Base-by-base conservation (phyloP, 2,329 filamentous ascomycete species). In the Lachnellula hyalina region DNA sequence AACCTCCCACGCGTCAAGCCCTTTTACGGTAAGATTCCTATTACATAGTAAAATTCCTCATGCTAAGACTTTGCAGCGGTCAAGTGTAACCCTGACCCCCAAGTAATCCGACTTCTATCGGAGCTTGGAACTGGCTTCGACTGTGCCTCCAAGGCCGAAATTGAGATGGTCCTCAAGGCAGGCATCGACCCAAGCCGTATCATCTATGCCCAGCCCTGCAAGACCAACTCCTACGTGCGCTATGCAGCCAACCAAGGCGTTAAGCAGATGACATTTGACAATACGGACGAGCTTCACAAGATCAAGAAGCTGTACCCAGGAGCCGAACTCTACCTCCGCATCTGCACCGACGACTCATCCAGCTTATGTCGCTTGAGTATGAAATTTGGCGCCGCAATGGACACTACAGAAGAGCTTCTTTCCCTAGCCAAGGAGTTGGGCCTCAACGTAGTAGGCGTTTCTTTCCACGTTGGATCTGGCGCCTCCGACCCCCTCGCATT, bases 211-310 rank as follows among this genome's bases (percentile, higher is more conserved):
- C 94, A 99, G 77, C 94, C 94, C 53, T 97, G 94, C 88, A 99
- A 99, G 85, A 99, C 94, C 68, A 96, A 94, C 77, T 96, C 93
- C 47, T 97, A 96, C 73, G 81, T 99, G 60, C 90, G 92, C 69
- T 96, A 92, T 69, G 94, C 95, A 61, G 85, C 88, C 68, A 82
- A 84, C 70, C 79, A 86, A 63, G 88, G 87, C 64, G 94, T 99
- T 71, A 93, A 89, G 77, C 90, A 96, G 79, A 97, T 99, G 93
- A 99, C 94, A 2, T 97, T 99, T 70, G 94, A 99, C 81, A 99
- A 99, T 67, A 84, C 88, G 71, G 94, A 99, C 72, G 94, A 99
- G 80, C 83, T 99, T 51, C 90, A 93, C 83, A 99, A 99, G 82
- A 93, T 96, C 73, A 94, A 95, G 74, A 88, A 90, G 73, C 83